Conservation (phyloP, 2,329 filamentous ascomycete species). For the Aureobasidium namibiae region DNA sequence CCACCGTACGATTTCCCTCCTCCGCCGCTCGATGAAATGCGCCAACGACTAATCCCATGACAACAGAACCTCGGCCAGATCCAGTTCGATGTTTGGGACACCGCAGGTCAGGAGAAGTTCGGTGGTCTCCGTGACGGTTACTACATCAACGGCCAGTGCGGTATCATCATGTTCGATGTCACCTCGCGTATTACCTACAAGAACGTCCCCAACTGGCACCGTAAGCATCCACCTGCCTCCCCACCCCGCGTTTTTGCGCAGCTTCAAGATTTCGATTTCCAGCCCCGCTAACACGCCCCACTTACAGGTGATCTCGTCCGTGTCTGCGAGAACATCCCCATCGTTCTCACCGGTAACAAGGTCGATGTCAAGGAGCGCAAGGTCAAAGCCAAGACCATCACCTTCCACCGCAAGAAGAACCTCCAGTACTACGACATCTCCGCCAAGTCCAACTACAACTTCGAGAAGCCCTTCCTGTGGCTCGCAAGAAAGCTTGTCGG, state of each 20-base stretch:
- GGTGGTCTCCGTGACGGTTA: slow-evolving; percentile 98
- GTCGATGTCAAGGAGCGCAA: slow-evolving; percentile 99
- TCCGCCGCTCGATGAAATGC: slow-evolving; percentile 4
- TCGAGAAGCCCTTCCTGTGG: slow-evolving; percentile 99
- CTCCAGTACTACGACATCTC: slow-evolving; percentile 99
- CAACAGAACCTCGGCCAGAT: slow-evolving; percentile 81
- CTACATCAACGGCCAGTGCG: slow-evolving; percentile 99
- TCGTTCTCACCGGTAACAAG: slow-evolving; percentile 98
- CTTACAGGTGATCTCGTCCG: slow-evolving; percentile 83
- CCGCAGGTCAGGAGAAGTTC: slow-evolving; percentile 98
- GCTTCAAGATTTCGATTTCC: background rate
- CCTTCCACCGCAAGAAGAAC: slow-evolving; percentile 99
- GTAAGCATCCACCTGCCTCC: slow-evolving; percentile 51
- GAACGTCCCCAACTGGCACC: slow-evolving; percentile 99
- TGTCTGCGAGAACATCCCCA: slow-evolving; percentile 98
- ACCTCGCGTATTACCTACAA: slow-evolving; percentile 99
- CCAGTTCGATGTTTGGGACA: slow-evolving; percentile 99
- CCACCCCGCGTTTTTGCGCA: background rate
- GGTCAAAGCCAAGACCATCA: slow-evolving; percentile 99
- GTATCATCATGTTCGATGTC: slow-evolving; percentile 99
- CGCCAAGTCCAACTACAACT: slow-evolving; percentile 99
- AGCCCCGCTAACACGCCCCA: background rate
- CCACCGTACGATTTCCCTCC: slow-evolving; percentile 58
- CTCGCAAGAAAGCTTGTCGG: slow-evolving; percentile 96
- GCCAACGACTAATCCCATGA: slow-evolving; percentile 17